Base-by-base conservation (phyloP, 768 basidiomycete species). In the Amanita muscaria region DNA sequence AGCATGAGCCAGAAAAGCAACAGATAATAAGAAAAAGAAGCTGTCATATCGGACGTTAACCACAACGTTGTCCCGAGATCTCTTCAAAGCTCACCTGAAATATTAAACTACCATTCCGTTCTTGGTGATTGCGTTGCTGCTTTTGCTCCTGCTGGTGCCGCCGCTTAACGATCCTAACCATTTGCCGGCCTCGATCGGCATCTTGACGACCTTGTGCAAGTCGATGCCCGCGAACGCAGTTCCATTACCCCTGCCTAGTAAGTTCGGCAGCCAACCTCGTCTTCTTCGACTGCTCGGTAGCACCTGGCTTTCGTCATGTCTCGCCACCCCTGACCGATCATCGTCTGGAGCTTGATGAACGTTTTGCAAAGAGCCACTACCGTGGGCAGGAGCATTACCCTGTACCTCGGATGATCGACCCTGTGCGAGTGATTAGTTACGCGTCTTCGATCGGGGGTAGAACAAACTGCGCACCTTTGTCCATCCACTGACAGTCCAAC, bases 401-500 rank as follows among this genome's bases (percentile, higher is more conserved):
- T 16, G 25, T 7, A 24, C 24, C 8, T 30, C 36, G 7, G 44
- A 12, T 9, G 44, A 22, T 14, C 16, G 36, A 2, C 29, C 18
- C 19, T 46, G n/a, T 43, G 42, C 2, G 36, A 21, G 9, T n/a
- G 14, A n/a, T 45, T n/a, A n/a, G 10, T 25, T 6, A 25, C 25
- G 18, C 19, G 44, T 39, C 27, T 30, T 21, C 44, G 23, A 5
- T 46, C 43, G 9, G 44, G 35, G 16, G 24, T 46, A 4, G 27
- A 38, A 25, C 9, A 46, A 15, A 4, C 18, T 27, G 9, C 37
- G 14, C 0, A 30, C 36, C 35, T 39, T 46, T 9, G 36, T 31
- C 35, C 35, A 39, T 32, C 44, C 44, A 31, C 36, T 46, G 15
- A 46, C 44, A 7, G 44, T 46, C 44, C 44, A 46, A 4, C 44